Evolutionary conservation across 352 stramenopile genomes (phyloP), one percentile per base, ranked within the genome.

Genomic region (Pythium aristosporum): DNA sequence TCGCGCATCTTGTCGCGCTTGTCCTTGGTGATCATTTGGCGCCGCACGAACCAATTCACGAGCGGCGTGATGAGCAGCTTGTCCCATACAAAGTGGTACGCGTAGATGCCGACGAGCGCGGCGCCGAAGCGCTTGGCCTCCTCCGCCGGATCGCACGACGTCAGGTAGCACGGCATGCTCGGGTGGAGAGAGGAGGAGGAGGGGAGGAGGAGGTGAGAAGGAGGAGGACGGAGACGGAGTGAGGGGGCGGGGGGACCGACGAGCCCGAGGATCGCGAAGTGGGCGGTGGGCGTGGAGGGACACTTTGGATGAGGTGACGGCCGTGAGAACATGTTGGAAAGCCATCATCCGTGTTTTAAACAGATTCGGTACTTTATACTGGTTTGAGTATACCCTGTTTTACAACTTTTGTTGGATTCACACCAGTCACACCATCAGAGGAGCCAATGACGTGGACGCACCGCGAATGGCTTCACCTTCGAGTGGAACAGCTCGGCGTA

Each of bases 1-100:
- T 92, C 84, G 69, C 84, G 84, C 75, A 89, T 88, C 73, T 92
- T 92, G 75, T 91, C 84, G 61, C 68, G 58, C 72, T 91, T 91
- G 54, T 89, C 80, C 55, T 77, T 65, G 43, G 63, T 62, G 37
- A 91, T 65, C 64, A 69, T 76, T 49, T 69, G 50, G 48, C 73
- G 68, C 58, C 61, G 61, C 34, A 90, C 52, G 56, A 82, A 73
- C 44, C 67, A 77, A 57, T 71, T 67, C 50, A 77, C 79, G 18
- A 77, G 43, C 5, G 84, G 82, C 48, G 71, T 72, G 68, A 92
- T 90, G 28, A 87, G 58, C n/a, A 75, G 10, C 68, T 64, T 77
- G 69, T 91, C 84, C 67, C 83, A 80, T 18, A 89, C 44, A 37
- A 80, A 90, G 70, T 92, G 84, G 75, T 89, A 92, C 18, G 52